A percentile compares a stretch with the other conserved stretches of the same genome.
phyloP scores from a whole-genome alignment of 2,329 filamentous ascomycete species.

The Akanthomyces lecanii region DNA sequence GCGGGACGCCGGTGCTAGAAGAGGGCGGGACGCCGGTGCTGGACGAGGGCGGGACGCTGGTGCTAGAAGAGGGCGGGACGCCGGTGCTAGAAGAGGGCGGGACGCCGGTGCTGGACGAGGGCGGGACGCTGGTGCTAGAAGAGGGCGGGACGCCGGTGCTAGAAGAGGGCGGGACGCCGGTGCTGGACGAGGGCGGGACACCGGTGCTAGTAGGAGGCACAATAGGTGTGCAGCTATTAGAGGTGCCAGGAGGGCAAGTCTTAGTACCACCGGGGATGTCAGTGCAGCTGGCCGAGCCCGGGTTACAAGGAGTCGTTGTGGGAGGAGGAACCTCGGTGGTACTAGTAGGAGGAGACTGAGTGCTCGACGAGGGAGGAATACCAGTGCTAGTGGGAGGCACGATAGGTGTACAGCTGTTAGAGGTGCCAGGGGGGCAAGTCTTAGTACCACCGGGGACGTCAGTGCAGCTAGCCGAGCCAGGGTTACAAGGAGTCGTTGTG shows the following conservation, averaged over 20 bases:
- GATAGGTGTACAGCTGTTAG: neutral
- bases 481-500: neutral
- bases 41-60: too few species aligned
- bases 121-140: too few species aligned
- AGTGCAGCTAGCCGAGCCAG: slow-evolving; percentile 7
- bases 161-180: too few species aligned
- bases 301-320: neutral
- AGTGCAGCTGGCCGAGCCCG: slow-evolving; percentile 8
- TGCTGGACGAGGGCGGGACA: too few species aligned
- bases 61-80: too few species aligned
- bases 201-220: neutral
- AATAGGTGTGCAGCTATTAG: neutral
- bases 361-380: neutral
- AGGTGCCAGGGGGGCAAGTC: neutral
- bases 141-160: too few species aligned
- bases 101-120: too few species aligned
- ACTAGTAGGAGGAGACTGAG: neutral
- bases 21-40: too few species aligned
- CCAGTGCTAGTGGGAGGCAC: neutral
- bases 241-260: slow-evolving; percentile 1
- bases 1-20: too few species aligned
- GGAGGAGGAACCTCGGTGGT: neutral
- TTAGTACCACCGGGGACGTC: neutral
- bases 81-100: too few species aligned
- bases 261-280: neutral